phyloP scores from a whole-genome alignment of 2,329 filamentous ascomycete species.

The Whalleya microplaca region DNA sequence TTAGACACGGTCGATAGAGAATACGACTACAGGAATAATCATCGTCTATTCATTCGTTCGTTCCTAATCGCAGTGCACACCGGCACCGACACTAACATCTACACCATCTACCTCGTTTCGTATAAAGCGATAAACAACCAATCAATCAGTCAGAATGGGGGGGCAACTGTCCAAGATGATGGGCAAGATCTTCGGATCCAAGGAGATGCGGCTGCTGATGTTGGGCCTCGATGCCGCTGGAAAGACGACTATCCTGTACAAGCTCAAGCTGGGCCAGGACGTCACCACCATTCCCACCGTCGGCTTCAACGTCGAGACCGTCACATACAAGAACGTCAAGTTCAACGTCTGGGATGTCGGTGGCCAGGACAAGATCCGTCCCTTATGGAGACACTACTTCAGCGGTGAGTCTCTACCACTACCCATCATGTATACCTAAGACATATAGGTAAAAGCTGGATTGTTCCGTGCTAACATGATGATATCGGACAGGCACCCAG shows the following conservation, averaged over 20 bases:
- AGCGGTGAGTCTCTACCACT: conserved; percentile 57
- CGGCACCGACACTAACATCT: no score
- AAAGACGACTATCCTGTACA: conserved; percentile 99
- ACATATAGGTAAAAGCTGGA: no score
- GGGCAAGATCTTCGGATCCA: conserved; percentile 98
- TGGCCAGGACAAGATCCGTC: conserved; percentile 98
- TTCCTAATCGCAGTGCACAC: no score
- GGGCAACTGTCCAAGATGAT: conserved; percentile 93
- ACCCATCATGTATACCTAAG: neutral
- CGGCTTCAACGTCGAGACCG: conserved; percentile 98
- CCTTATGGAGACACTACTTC: conserved; percentile 97
- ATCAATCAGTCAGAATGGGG: conserved; percentile 70
- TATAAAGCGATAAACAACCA: conserved; percentile 5
- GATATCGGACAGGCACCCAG: conserved; percentile 72
- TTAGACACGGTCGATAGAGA: neutral
- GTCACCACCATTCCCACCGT: conserved; percentile 98
- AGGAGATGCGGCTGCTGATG: conserved; percentile 99
- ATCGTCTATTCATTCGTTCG: no score
- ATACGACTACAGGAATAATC: conserved; percentile 1
- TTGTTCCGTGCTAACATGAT: no score
- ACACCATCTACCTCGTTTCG: no score
- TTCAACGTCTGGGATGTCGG: conserved; percentile 99
- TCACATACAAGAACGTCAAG: conserved; percentile 99
- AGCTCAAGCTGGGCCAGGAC: conserved; percentile 97
- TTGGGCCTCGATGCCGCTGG: conserved; percentile 95